These are phyloP conservation scores for Aspergillus mulundensis DNA, from an alignment of 495 filamentous ascomycete species.

Conservation along the genomic window DNA sequence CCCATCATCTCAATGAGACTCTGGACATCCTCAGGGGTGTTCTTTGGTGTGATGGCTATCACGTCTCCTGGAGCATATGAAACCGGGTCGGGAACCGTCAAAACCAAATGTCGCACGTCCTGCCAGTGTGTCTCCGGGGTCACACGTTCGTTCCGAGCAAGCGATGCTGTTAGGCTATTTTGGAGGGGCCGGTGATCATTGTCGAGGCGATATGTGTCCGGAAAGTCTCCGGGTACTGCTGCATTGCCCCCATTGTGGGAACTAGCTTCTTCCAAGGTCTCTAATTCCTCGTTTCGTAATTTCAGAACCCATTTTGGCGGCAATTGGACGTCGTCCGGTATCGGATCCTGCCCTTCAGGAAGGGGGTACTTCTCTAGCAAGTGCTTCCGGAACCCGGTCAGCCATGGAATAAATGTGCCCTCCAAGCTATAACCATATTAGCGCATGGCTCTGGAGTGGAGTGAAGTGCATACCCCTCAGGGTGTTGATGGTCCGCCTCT, in stretches of 20 bases:
- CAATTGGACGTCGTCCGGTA: slow-evolving; percentile 71
- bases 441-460: slow-evolving; percentile 22
- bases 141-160: slow-evolving; percentile 60
- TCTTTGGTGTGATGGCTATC: slow-evolving; percentile 79
- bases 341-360: slow-evolving; percentile 57
- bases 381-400: slow-evolving; percentile 55
- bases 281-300: slow-evolving; percentile 23
- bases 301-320: slow-evolving; percentile 75
- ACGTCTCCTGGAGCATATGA: slow-evolving; percentile 67
- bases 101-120: slow-evolving; percentile 76
- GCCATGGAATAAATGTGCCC: slow-evolving; percentile 78
- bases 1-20: slow-evolving; percentile 68
- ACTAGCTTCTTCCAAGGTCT: neutral
- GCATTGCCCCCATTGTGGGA: slow-evolving; percentile 2
- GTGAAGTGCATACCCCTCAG: slow-evolving; percentile 63
- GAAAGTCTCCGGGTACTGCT: slow-evolving; percentile 14
- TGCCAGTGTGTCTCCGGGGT: slow-evolving; percentile 83
- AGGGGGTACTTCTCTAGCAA: slow-evolving; percentile 68
- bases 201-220: slow-evolving; percentile 39
- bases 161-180: slow-evolving; percentile 35
- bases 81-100: slow-evolving; percentile 46
- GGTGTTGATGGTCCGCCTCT: slow-evolving; percentile 89
- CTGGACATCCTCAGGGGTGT: slow-evolving; percentile 73
- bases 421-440: slow-evolving; percentile 57
- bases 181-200: slow-evolving; percentile 51